Evolutionary conservation across 306 rosid genomes (phyloP).

Genomic region (Malus orientalis): DNA sequence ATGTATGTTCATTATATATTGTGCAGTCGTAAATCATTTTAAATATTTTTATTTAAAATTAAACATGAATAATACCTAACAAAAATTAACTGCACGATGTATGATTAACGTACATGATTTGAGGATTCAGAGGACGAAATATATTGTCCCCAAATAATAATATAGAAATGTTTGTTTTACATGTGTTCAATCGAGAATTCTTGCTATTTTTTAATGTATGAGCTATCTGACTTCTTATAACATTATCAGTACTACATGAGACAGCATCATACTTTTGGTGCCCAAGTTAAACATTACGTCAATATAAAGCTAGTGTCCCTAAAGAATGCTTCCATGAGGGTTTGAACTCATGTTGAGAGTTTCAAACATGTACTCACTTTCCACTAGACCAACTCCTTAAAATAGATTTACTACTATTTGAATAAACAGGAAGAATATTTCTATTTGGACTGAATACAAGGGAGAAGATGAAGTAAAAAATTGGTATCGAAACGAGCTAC

Average conservation of each 20-base stretch:
- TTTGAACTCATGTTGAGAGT: background rate
- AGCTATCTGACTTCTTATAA: background rate
- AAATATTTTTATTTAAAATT: too few relatives aligned
- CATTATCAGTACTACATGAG: background rate
- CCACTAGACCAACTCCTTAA: background rate
- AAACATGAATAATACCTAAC: too few relatives aligned
- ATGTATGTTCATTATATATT: too few relatives aligned
- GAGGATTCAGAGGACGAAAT: too few relatives aligned
- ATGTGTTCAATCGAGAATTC: too few relatives aligned
- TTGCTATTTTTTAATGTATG: too few relatives aligned
- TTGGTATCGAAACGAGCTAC: background rate
- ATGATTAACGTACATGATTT: too few relatives aligned
- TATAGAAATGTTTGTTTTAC: too few relatives aligned
- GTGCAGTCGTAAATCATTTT: rapidly evolving
- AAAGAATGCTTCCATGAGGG: background rate
- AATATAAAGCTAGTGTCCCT: background rate
- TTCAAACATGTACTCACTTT: background rate
- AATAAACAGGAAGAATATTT: too few relatives aligned
- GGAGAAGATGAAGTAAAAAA: background rate
- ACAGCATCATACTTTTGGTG: background rate
- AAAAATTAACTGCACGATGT: too few relatives aligned
- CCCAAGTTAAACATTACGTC: background rate
- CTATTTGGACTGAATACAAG: background rate
- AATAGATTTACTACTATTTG: background rate
- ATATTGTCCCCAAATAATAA: too few relatives aligned